A percentile compares a stretch with the other conserved stretches of the same genome.
Evolutionary conservation across 306 rosid genomes (phyloP).

Genomic region (Sphenostylis stenocarpa): DNA sequence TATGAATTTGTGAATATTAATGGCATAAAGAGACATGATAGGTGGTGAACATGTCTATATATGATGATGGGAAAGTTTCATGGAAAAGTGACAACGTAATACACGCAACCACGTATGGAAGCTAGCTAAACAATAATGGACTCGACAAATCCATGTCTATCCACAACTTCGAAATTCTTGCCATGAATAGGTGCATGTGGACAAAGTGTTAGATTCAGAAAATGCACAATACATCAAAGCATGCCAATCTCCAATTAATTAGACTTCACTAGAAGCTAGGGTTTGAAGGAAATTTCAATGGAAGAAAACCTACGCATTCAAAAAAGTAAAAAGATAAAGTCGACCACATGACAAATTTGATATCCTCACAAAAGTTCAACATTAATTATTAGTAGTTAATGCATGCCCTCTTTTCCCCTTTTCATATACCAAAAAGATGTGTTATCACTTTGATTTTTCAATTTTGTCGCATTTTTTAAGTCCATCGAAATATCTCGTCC

Average conservation of each 20-base stretch:
- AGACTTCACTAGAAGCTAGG: conserved; percentile 35
- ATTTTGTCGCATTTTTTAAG: conserved; percentile 1
- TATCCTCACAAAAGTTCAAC: conserved; percentile 31
- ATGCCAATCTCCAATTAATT: conserved; percentile 22
- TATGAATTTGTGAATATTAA: background rate
- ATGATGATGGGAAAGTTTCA: conserved; percentile 2
- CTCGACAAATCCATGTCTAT: conserved; percentile 31
- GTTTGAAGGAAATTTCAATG: conserved; percentile 20
- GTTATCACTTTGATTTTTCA: background rate
- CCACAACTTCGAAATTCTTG: conserved; percentile 26
- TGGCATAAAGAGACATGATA: background rate
- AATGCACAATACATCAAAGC: conserved; percentile 11
- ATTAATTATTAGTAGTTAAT: conserved; percentile 28
- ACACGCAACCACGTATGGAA: conserved; percentile 29
- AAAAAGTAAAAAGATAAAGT: conserved; percentile 21
- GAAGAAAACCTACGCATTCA: conserved; percentile 29
- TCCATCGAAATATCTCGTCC: background rate
- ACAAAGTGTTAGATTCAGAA: conserved; percentile 31
- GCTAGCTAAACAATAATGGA: conserved; percentile 36
- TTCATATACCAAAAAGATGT: conserved; percentile 9
- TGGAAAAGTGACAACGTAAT: conserved; percentile 27
- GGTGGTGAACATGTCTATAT: background rate
- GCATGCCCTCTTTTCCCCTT: background rate
- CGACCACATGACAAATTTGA: conserved; percentile 34
- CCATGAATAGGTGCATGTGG: conserved; percentile 24